Percentiles rank a stretch among this genome's conserved stretches.
Evolutionary conservation across 306 rosid species (phyloP).

Genomic region (Morella rubra): DNA sequence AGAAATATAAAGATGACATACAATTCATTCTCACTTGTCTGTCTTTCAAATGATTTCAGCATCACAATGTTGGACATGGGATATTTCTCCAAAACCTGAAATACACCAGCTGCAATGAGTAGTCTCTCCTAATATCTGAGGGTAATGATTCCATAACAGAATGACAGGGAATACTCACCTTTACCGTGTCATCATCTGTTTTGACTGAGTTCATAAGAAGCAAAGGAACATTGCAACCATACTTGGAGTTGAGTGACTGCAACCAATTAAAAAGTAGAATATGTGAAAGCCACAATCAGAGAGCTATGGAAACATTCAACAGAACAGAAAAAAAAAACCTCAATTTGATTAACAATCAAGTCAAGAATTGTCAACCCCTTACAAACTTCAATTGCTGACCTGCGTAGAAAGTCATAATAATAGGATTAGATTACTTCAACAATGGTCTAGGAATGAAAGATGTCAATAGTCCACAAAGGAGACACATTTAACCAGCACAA

Average conservation of each 20-base stretch:
- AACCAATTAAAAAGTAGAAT: slow-evolving; percentile 24
- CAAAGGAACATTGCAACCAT: slow-evolving; percentile 61
- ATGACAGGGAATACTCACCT: slow-evolving; percentile 46
- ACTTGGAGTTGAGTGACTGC: slow-evolving; percentile 58
- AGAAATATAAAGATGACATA: slow-evolving; percentile 38
- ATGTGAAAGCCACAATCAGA: slow-evolving; percentile 13
- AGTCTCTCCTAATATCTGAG: slow-evolving; percentile 21
- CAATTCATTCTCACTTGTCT: slow-evolving; percentile 37
- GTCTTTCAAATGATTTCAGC: slow-evolving; percentile 31
- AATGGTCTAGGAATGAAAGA: neutral
- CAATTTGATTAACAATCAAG: slow-evolving; percentile 57
- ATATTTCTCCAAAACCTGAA: slow-evolving; percentile 53
- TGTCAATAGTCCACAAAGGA: slow-evolving; percentile 10
- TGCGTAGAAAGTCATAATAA: slow-evolving; percentile 23
- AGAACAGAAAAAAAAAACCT: slow-evolving; percentile 40
- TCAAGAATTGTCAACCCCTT: slow-evolving; percentile 57
- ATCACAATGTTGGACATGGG: slow-evolving; percentile 42
- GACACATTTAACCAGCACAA: neutral
- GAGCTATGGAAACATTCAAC: neutral
- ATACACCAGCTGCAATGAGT: slow-evolving; percentile 28
- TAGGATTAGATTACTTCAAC: neutral
- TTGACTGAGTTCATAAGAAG: slow-evolving; percentile 47
- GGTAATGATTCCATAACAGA: slow-evolving; percentile 19
- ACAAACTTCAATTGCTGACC: slow-evolving; percentile 47
- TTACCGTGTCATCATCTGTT: slow-evolving; percentile 46